Evolutionary conservation across 768 basidiomycete genomes (phyloP).

Genomic region (Psilocybe azurescens): DNA sequence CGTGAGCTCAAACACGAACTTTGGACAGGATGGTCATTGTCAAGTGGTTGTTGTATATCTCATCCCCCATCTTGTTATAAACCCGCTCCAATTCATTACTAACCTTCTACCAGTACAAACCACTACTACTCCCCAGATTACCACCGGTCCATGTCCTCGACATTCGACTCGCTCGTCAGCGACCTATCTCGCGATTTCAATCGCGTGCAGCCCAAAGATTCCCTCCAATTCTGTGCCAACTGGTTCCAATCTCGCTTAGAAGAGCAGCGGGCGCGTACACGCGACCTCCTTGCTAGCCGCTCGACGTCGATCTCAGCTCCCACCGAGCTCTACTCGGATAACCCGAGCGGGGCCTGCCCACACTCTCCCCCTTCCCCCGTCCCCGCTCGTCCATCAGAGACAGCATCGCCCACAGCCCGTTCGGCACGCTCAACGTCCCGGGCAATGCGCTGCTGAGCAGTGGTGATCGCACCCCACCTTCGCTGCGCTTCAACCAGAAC

Average conservation of each 20-base stretch:
- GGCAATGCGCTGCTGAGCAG: conserved; percentile 74
- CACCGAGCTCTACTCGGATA: conserved; percentile 63
- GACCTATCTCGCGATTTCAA: conserved; percentile 88
- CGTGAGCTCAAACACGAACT: conserved; percentile 11
- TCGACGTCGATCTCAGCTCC: conserved; percentile 57
- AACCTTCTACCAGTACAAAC: neutral
- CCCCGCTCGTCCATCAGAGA: conserved; percentile 62
- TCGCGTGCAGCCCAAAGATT: conserved; percentile 87
- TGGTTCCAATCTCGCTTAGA: conserved; percentile 94
- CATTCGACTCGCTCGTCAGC: conserved; percentile 80
- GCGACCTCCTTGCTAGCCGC: conserved; percentile 66
- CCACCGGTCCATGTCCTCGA: conserved; percentile 45
- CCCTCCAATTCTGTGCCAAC: conserved; percentile 90
- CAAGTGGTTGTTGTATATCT: no score
- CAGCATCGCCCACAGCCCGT: conserved; percentile 67
- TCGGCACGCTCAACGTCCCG: conserved; percentile 80
- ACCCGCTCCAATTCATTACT: neutral
- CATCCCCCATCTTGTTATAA: no score
- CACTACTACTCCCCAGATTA: neutral
- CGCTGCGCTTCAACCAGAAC: conserved; percentile 63
- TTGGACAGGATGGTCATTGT: no score
- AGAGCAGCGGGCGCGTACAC: conserved; percentile 78
- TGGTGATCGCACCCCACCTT: conserved; percentile 55
- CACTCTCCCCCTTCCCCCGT: conserved; percentile 64
- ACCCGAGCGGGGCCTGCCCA: conserved; percentile 42